These are phyloP conservation scores for Schwanniomyces sp. DNA, from an alignment of 805 yeast species.

Conservation along the genomic window DNA sequence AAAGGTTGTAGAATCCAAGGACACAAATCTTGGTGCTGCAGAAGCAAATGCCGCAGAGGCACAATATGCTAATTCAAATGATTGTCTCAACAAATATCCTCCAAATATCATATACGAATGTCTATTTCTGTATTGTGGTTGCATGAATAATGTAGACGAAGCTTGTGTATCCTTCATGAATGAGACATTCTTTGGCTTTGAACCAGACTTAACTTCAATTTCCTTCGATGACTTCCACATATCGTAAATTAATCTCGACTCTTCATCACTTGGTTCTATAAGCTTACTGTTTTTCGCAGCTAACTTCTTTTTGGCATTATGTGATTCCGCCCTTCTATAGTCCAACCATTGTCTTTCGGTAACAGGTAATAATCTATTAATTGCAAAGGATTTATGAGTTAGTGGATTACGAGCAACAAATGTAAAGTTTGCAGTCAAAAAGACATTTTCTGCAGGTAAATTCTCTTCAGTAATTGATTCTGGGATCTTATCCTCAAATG, in stretches of 20 bases:
- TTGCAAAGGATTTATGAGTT: constrained; percentile 86
- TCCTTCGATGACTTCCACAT: constrained; percentile 56
- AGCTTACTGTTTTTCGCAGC: constrained; percentile 66
- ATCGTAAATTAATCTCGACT: constrained; percentile 71
- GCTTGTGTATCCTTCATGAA: constrained; percentile 73
- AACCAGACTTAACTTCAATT: constrained; percentile 30
- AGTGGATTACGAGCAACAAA: constrained; percentile 94
- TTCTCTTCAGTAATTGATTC: constrained; percentile 52
- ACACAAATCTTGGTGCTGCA: constrained; percentile 83
- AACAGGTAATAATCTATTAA: constrained; percentile 76
- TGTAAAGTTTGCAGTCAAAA: constrained; percentile 87
- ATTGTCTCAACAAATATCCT: constrained; percentile 87
- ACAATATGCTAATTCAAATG: constrained; percentile 92
- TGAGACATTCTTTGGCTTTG: constrained; percentile 50
- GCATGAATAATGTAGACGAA: constrained; percentile 84
- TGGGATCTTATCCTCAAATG: constrained; percentile 60
- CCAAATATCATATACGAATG: constrained; percentile 95
- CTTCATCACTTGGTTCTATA: constrained; percentile 65
- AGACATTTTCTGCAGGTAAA: constrained; percentile 65
- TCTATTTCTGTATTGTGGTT: constrained; percentile 93
- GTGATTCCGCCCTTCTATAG: constrained; percentile 84
- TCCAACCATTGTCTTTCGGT: constrained; percentile 78
- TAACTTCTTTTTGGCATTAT: constrained; percentile 81
- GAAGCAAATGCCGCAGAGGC: constrained; percentile 86
- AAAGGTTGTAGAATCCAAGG: constrained; percentile 88